Conservation (phyloP, 2,329 filamentous ascomycete genomes). For the Polychaeton citri region DNA sequence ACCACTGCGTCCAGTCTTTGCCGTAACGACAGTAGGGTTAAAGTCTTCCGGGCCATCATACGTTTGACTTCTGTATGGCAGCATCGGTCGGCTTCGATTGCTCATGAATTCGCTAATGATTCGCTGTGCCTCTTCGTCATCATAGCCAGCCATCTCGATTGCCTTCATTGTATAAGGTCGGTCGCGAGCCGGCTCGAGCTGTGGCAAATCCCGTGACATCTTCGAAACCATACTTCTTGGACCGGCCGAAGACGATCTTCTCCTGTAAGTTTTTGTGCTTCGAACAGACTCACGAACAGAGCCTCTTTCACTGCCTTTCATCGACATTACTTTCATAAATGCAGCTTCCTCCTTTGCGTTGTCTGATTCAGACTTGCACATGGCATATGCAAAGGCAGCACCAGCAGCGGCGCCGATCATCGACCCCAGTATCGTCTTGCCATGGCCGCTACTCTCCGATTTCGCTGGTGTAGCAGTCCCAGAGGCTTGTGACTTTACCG, state of each 20-base stretch:
- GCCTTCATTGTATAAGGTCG: slow-evolving; percentile 19
- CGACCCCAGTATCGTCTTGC: slow-evolving; percentile 44
- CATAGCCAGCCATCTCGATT: slow-evolving; percentile 24
- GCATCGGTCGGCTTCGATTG: slow-evolving; percentile 8
- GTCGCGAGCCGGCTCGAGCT: slow-evolving; percentile 4
- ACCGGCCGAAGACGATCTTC: background rate
- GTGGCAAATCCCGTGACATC: slow-evolving; percentile 2
- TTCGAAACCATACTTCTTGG: background rate
- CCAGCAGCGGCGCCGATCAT: slow-evolving; percentile 68
- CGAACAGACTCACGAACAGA: background rate
- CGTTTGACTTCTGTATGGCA: slow-evolving; percentile 1
- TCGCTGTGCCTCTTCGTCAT: slow-evolving; percentile 13
- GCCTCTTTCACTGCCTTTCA: background rate
- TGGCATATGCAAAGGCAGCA: slow-evolving; percentile 62
- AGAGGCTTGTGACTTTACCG: background rate
- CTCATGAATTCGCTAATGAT: slow-evolving; percentile 10
- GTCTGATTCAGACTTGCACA: slow-evolving; percentile 47
- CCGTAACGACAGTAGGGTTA: background rate
- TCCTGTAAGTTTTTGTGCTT: background rate
- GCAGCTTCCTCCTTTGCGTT: slow-evolving; percentile 31
- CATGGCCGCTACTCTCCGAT: slow-evolving; percentile 1
- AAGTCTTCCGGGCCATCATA: background rate
- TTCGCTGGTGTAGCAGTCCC: background rate
- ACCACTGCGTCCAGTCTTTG: background rate
- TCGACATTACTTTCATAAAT: slow-evolving; percentile 2